Base-by-base conservation (phyloP, 768 basidiomycete genomes). In the Baorangia bicolor region DNA sequence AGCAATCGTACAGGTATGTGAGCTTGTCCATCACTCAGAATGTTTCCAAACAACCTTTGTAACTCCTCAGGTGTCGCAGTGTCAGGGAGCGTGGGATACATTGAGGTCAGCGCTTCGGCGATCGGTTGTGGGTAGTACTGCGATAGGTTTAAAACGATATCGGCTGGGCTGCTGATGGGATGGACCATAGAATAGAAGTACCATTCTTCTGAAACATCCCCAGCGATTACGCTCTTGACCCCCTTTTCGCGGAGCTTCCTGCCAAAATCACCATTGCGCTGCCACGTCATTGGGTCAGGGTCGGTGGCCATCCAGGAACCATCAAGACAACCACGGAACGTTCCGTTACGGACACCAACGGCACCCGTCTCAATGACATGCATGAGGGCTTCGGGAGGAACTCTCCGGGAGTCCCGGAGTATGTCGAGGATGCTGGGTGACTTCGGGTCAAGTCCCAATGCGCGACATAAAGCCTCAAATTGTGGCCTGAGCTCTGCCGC, bases 171-270 rank as follows among this genome's bases (percentile, higher is more conserved):
- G 10, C 65, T 35, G 49, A 88, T 79, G 0, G 84, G 81, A 65
- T 89, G 81, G 3, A 87, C 82, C 58, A 88, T 84, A 5, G 86
- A 81, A 63, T 88, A 90, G 44, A 88, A 76, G 65, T 83, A 88
- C 87, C 88, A 90, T 69, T 91, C 87, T 58, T 90, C 87, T 7
- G 76, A 77, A 39, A 87, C 74, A 53, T 88, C 82, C 12, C 88
- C 88, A 9, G 84, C 71, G 49, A 86, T 73, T 51, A 90, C 70
- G 63, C 78, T 82, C 40, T 75, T 78, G 47, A 92, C 80, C 1
- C 88, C 88, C 28, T 81, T 83, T 30, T 75, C 78, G 41, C 64
- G 68, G 16, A 90, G 76, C 2, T 75, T 80, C 16, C 67, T 68
- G 0, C 84, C 84, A 42, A 91, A 74, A 2, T 73, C 77, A 4